Conservation (phyloP, 345 rosid species). For the Lepidium aucheri region DNA sequence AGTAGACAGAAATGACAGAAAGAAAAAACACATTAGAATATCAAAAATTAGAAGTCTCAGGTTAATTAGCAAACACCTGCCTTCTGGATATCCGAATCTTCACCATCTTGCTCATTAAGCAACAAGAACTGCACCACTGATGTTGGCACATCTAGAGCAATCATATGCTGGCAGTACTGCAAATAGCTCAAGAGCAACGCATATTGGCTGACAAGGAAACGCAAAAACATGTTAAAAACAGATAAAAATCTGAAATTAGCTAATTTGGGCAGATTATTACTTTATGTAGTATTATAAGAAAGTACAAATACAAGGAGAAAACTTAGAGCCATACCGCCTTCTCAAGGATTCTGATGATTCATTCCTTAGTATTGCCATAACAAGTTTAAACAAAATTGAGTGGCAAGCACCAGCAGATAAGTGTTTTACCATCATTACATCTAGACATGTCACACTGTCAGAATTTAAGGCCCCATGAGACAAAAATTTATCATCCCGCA, state of each 20-base stretch:
- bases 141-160: conserved; percentile 79
- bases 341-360: conserved; percentile 95
- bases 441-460: conserved; percentile 75
- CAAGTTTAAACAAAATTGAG: conserved; percentile 73
- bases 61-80: no score
- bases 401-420: conserved; percentile 90
- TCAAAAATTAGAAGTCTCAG: no score
- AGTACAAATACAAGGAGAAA: no score
- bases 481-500: conserved; percentile 78
- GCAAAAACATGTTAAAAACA: no score
- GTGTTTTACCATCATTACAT: conserved; percentile 69
- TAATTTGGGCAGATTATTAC: no score
- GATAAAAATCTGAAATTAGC: no score
- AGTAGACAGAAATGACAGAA: no score
- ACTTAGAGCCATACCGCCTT: no score
- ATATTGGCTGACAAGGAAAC: no score
- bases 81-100: conserved; percentile 79
- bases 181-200: conserved; percentile 88
- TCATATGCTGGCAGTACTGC: conserved; percentile 89
- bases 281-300: no score
- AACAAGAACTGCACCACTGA: conserved; percentile 65
- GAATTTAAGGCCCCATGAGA: conserved; percentile 57
- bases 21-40: no score
- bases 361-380: conserved; percentile 73
- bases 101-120: conserved; percentile 72